These are phyloP conservation scores for Debaryomyces sp. DNA, from an alignment of 1,139 yeast genomes.

Conservation along the genomic window DNA sequence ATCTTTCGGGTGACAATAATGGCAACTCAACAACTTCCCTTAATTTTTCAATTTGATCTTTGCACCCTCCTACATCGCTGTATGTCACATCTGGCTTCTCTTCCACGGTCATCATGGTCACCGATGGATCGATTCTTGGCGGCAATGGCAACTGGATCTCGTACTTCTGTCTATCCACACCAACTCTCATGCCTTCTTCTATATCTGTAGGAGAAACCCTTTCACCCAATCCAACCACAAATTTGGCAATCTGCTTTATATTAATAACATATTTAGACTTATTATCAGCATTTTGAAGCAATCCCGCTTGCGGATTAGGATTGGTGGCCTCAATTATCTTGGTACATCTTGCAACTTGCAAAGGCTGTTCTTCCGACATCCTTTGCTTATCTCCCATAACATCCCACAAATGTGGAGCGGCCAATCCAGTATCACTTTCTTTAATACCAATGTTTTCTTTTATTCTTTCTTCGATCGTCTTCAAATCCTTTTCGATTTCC, in stretches of 20 bases:
- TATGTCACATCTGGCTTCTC: conserved; percentile 94
- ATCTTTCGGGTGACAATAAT: conserved; percentile 89
- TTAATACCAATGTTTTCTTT: conserved; percentile 93
- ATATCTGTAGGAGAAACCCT: conserved; percentile 97
- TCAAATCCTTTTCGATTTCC: conserved; percentile 81
- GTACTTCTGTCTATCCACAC: conserved; percentile 96
- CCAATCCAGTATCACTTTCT: conserved; percentile 94
- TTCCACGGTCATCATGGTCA: conserved; percentile 99
- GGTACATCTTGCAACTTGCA: conserved; percentile 98
- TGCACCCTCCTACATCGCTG: conserved; percentile 96
- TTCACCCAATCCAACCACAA: conserved; percentile 95
- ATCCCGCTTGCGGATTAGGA: conserved; percentile 39
- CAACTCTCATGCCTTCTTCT: conserved; percentile 99
- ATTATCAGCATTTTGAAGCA: conserved; percentile 66
- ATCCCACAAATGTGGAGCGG: conserved; percentile 97
- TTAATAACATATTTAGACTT: conserved; percentile 93
- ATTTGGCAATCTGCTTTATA: conserved; percentile 96
- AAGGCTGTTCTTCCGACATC: conserved; percentile 90
- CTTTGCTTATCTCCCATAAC: conserved; percentile 94
- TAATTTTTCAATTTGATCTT: conserved; percentile 95
- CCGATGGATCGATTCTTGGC: conserved; percentile 95
- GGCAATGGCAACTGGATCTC: conserved; percentile 97
- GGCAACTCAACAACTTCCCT: conserved; percentile 98
- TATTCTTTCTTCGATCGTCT: conserved; percentile 79
- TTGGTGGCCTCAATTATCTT: conserved; percentile 77